phyloP scores from a whole-genome alignment of 495 filamentous ascomycete genomes.

The Lophiotrema nucula region DNA sequence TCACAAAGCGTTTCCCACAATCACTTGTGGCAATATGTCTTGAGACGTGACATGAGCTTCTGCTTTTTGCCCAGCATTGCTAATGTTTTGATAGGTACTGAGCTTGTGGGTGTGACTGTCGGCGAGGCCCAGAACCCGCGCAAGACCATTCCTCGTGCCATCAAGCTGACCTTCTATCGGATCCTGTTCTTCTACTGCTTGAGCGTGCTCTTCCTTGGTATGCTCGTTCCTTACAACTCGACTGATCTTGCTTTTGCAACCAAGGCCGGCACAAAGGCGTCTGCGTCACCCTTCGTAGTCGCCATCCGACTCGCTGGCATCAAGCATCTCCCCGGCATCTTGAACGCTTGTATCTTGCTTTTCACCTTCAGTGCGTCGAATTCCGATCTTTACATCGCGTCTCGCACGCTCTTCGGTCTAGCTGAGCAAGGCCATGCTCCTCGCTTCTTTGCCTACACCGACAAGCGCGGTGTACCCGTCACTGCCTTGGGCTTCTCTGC shows the following conservation, averaged over 20 bases:
- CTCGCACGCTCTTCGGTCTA: slow-evolving; percentile 75
- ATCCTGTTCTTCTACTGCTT: slow-evolving; percentile 47
- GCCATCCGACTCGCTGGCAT: slow-evolving; percentile 58
- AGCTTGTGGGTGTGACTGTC: slow-evolving; percentile 71
- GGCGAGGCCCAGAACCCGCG: slow-evolving; percentile 47
- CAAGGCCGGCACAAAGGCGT: slow-evolving; percentile 40
- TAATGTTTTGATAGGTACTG: slow-evolving; percentile 56
- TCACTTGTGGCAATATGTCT: too few species aligned
- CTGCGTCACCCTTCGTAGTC: slow-evolving; percentile 63
- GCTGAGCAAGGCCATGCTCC: slow-evolving; percentile 76
- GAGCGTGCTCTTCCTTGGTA: slow-evolving; percentile 54
- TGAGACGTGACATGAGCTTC: too few species aligned
- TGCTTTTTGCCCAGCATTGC: not conserved
- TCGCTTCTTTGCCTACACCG: slow-evolving; percentile 64
- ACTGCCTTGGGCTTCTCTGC: slow-evolving; percentile 63
- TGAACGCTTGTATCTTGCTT: slow-evolving; percentile 69
- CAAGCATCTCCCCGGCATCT: slow-evolving; percentile 51
- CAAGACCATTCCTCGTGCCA: slow-evolving; percentile 41
- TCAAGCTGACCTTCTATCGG: slow-evolving; percentile 44
- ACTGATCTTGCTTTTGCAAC: slow-evolving; percentile 55
- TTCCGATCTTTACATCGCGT: slow-evolving; percentile 79
- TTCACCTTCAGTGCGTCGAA: slow-evolving; percentile 81
- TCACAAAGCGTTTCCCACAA: too few species aligned
- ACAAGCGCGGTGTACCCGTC: slow-evolving; percentile 73
- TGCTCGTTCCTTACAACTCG: slow-evolving; percentile 57